Evolutionary conservation across 1,139 yeast genomes (phyloP), one percentile per base, ranked within the genome.

Genomic region (Candida gigantensis): DNA sequence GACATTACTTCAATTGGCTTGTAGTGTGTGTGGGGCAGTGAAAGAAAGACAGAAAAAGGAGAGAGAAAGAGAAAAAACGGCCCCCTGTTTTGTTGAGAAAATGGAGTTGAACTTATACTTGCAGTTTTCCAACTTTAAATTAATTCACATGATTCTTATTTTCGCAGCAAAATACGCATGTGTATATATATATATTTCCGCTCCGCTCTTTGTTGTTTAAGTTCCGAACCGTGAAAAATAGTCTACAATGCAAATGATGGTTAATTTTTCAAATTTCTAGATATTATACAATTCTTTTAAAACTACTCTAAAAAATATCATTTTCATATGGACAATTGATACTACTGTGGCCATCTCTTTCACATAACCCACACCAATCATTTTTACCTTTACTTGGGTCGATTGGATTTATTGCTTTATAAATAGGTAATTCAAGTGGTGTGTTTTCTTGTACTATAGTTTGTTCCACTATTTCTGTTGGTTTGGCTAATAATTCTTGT

Each of bases 351-450:
- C 97, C 97, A 35, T 79, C 82, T 39, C 88, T 67, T 58, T 90
- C 97, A 62, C 97, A 90, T 35, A 88, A 68, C 0, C 95, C 96
- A 63, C 97, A 90, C 95, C 96, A 90, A 49, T 79, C 72, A 15
- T 65, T 67, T 34, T 88, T 72, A 1, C 96, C 96, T 1, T 78
- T 78, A 4, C 90, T 72, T 1, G 92, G 84, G 53, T 87, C 96
- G 2, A 65, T 53, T 24, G 68, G 68, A 1, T 48, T 50, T 3
- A 60, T 60, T 0, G 88, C 85, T 35, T 63, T 59, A 42, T 74
- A 81, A 2, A 81, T 65, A 12, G 84, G 83, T 32, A 79, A 57
- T 5, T 38, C 37, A 13, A n/a, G 24, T 17, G 33, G 33, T 7
- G 16, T 12, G 12, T 29, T 19, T 12, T 29, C 32, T n/a, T n/a